Base-by-base conservation (phyloP, 306 rosid species). In the Hylodesmum podocarpum region DNA sequence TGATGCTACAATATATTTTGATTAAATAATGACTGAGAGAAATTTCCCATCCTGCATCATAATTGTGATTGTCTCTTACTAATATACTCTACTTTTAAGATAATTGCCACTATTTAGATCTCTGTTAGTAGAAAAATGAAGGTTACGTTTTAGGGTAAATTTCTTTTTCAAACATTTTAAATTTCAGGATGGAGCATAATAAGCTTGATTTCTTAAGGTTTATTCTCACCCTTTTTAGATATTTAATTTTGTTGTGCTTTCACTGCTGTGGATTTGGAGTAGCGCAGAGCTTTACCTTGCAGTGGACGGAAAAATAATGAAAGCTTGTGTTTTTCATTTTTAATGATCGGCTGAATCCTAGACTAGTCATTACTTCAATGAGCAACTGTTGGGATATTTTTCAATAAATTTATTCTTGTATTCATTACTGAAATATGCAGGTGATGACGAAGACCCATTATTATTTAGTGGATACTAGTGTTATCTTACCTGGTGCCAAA, bases 391-490 rank as follows among this genome's bases (percentile, higher is more conserved):
- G 37, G 67, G 37, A 76, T 80, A 39, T 54, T 70, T 44, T 54
- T 27, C 31, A 6, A 1, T 46, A 67, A 58, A 50, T 43, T 41
- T 18, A 11, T 29, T 66, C 19, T 64, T 62, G 27, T 59, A 29
- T 57, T 70, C 47, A 16, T 58, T 39, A 28, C 70, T 67, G 51
- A 88, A 81, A 74, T 81, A 57, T 81, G 82, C 90, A 95, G 98
- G 97, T 95, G 76, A 92, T 95, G 97, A 88, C 84, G 79, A 95
- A 90, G 84, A 95, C 97, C 70, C 98, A 92, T 84, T 95, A 89
- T 84, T 95, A 95, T 81, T 83, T 95, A 74, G 92, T 95, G 46
- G 97, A 92, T 84, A 86, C 97, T 16, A 89, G 97, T 72, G 92
- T 71, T 46, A 77, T 92, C 46, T 3, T 43, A 71, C 90, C 93